Percentiles rank a stretch among this genome's conserved stretches.
phyloP scores from a whole-genome alignment of 164 flowering plant genomes.

The Hamamelis virginiana region DNA sequence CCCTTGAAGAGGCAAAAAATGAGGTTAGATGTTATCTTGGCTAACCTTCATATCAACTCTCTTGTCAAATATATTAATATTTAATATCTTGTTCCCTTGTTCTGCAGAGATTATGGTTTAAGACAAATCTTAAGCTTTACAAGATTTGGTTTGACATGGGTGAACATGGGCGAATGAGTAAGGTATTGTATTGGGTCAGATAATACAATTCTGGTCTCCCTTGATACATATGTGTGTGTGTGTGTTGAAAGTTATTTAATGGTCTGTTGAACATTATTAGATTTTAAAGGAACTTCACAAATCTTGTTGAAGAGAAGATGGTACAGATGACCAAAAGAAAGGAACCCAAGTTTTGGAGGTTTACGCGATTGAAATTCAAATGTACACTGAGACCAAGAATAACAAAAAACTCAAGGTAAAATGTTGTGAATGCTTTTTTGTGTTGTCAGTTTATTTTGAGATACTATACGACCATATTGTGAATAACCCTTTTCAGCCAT shows the following conservation, averaged over 20 bases:
- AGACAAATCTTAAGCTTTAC: constrained; percentile 96
- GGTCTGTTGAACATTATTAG: constrained; percentile 28
- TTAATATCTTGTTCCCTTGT: constrained; percentile 5
- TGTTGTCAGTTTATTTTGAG: not conserved
- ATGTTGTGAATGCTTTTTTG: not conserved
- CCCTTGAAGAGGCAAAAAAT: constrained; percentile 99
- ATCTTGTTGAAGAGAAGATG: constrained; percentile 97
- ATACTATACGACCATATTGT: not conserved
- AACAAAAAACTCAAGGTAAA: constrained; percentile 95
- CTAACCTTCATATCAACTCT: not conserved
- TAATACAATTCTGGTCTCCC: not conserved
- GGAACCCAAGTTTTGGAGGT: constrained; percentile 98
- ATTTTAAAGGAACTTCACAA: constrained; percentile 97
- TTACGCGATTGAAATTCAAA: constrained; percentile 97
- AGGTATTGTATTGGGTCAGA: constrained; percentile 47
- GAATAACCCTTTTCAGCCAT: not conserved
- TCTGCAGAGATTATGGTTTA: constrained; percentile 97
- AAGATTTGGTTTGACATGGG: constrained; percentile 99
- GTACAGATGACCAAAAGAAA: constrained; percentile 99
- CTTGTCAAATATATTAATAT: not conserved
- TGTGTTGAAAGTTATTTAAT: not conserved
- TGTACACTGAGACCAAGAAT: constrained; percentile 98
- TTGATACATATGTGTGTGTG: not conserved
- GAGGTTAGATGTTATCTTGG: constrained; percentile 52
- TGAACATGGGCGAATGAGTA: constrained; percentile 97